These are phyloP conservation scores for Phytophthora pseudosyringae DNA, from an alignment of 352 stramenopile genomes.

Conservation along the genomic window DNA sequence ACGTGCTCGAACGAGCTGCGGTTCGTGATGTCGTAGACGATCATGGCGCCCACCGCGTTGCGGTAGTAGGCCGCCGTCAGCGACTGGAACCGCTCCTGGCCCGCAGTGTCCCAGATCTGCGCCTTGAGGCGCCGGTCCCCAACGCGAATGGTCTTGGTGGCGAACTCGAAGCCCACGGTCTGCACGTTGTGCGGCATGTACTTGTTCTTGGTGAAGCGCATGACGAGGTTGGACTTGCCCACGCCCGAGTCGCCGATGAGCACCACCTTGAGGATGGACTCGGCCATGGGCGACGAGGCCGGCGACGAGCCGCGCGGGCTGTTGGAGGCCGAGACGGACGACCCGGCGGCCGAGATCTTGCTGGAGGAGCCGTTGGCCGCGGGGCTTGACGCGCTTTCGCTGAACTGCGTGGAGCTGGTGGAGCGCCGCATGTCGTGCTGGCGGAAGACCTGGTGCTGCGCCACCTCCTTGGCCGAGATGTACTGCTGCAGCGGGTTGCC, in stretches of 20 bases:
- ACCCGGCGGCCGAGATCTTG: constrained; percentile 29
- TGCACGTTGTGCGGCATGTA: constrained; percentile 78
- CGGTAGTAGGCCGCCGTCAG: constrained; percentile 93
- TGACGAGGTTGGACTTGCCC: constrained; percentile 89
- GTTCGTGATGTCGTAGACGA: constrained; percentile 94
- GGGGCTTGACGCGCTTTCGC: constrained; percentile 13
- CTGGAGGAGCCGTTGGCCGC: not conserved
- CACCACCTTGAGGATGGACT: constrained; percentile 88
- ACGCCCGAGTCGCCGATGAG: constrained; percentile 90
- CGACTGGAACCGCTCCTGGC: constrained; percentile 92
- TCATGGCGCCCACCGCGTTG: constrained; percentile 90
- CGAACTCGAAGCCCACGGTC: constrained; percentile 91
- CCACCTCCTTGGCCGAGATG: constrained; percentile 69
- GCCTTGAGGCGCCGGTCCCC: constrained; percentile 84
- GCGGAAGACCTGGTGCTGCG: constrained; percentile 56
- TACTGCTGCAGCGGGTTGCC: constrained; percentile 54
- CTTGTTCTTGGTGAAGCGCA: constrained; percentile 91
- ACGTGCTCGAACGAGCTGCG: constrained; percentile 86
- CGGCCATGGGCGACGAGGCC: constrained; percentile 26
- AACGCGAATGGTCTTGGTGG: constrained; percentile 87
- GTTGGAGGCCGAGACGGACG: constrained; percentile 47
- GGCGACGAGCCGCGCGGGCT: constrained; percentile 59
- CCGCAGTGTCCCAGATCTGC: constrained; percentile 91
- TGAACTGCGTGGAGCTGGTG: constrained; percentile 44
- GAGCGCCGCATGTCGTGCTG: constrained; percentile 48